Percentiles rank a stretch among this genome's conserved stretches.
These are phyloP conservation scores for Xylaria digitata DNA, from an alignment of 2,329 filamentous ascomycete species.

Conservation along the genomic window DNA sequence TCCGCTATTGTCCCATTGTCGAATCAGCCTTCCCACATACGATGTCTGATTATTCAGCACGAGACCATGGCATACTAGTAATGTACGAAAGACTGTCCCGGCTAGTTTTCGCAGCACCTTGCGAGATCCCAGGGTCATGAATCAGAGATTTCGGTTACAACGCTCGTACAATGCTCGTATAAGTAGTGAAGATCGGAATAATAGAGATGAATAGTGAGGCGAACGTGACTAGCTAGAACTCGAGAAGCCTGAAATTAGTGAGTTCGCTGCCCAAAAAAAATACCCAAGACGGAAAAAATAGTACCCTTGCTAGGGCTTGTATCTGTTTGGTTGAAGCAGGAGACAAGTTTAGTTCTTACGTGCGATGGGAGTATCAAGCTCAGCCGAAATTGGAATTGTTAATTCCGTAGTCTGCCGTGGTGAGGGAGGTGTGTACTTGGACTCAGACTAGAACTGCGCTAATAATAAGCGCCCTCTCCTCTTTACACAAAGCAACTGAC, in stretches of 20 bases:
- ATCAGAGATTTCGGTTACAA: neutral
- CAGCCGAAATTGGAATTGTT: constrained; percentile 16
- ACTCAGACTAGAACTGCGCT: neutral
- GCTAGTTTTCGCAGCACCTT: constrained; percentile 4
- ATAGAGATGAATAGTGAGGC: constrained; percentile 29
- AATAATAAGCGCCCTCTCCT: too few relatives aligned
- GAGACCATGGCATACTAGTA: neutral
- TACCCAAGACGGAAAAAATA: too few relatives aligned
- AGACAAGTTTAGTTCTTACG: constrained; percentile 19
- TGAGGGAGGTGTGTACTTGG: neutral
- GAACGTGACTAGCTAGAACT: constrained; percentile 14
- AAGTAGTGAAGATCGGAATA: constrained; percentile 20
- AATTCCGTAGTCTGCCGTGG: neutral
- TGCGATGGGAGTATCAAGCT: constrained; percentile 17
- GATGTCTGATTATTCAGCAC: constrained; percentile 5
- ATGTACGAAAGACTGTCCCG: neutral
- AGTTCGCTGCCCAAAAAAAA: neutral
- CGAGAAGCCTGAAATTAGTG: constrained; percentile 8
- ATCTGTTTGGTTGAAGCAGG: constrained; percentile 20
- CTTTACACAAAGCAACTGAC: too few relatives aligned
- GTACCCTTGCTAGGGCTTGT: neutral
- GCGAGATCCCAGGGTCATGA: neutral
- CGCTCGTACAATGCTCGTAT: neutral
- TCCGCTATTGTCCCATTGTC: constrained; percentile 33
- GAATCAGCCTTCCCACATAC: constrained; percentile 38